Evolutionary conservation across 192 early-diverging fungal genomes (phyloP), one percentile per base, ranked within the genome.

Genomic region (Umbelopsis sp.): DNA sequence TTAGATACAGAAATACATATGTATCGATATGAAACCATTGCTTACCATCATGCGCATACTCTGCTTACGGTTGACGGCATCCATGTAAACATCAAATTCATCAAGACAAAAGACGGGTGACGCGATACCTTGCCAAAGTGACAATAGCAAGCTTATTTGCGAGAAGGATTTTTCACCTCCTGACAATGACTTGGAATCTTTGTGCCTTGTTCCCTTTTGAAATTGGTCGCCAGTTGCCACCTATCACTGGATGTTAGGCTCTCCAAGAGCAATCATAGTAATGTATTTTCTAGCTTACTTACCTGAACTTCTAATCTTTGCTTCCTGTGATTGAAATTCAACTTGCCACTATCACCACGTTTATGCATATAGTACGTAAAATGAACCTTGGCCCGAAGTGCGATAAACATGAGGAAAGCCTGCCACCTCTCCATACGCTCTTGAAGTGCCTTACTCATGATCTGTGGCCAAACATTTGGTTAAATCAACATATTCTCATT

Each of bases 81-180:
- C 98, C 96, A 96, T 97, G 73, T 96, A 99, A 24, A 99, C 96
- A 77, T 98, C 98, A 87, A 97, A 99, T 86, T 99, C 98, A 76
- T 99, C 98, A 74, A 99, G 81, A 24, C 87, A 92, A n/a, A 97
- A 87, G 59, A 99, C 92, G 8, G 96, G 94, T 47, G 91, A 91
- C 29, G 88, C 86, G 87, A 99, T 96, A 11, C 87, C 84, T 51
- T 97, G 92, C 98, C 98, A 99, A 24, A 99, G 83, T 7, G 96
- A 84, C 53, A 99, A 78, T 20, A 99, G 85, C 70, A 99, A 83
- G 76, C 96, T 98, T 20, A 98, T 91, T 14, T 94, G 96, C 0
- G 95, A 92, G 73, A 95, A 99, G 43, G 93, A 95, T 81, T 98
- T 98, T 87, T 99, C 98, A 24, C 98, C 98, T 17, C 98, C 98